phyloP scores from a whole-genome alignment of 345 rosid species.

The Syzygium aqueum region DNA sequence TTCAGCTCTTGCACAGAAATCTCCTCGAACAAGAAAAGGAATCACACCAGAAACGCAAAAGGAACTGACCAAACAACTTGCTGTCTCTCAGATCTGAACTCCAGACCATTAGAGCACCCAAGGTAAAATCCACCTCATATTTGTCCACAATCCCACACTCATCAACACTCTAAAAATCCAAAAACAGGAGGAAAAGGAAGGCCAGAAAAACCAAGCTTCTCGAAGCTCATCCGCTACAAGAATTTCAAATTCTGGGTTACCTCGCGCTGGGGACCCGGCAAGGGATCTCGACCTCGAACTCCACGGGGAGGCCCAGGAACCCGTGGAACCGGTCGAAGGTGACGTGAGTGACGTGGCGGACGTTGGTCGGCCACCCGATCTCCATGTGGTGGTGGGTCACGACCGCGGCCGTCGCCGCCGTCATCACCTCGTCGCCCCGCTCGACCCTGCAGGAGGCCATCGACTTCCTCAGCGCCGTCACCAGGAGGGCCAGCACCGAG shows the following conservation, averaged over 20 bases:
- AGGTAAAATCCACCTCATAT: background rate
- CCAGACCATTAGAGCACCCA: background rate
- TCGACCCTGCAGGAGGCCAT: conserved; percentile 79
- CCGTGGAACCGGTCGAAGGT: conserved; percentile 95
- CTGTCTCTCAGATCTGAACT: background rate
- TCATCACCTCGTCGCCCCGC: conserved; percentile 40
- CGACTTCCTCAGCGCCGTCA: conserved; percentile 76
- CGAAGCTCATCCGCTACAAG: background rate
- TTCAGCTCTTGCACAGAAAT: background rate
- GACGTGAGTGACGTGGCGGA: conserved; percentile 79
- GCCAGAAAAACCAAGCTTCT: background rate
- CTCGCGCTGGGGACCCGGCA: conserved; percentile 94
- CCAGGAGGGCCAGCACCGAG: conserved; percentile 48
- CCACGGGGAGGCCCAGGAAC: conserved; percentile 84
- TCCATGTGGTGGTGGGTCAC: conserved; percentile 38
- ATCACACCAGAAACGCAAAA: background rate
- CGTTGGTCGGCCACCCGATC: conserved; percentile 93
- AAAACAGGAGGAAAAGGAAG: background rate
- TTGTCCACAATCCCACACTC: background rate
- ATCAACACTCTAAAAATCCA: background rate
- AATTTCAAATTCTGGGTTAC: conserved; percentile 15
- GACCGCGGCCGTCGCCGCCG: conserved; percentile 14
- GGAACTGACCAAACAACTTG: background rate
- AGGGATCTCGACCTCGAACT: conserved; percentile 92
- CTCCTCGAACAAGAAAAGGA: background rate